Evolutionary conservation across 192 early-diverging fungal genomes (phyloP).

Genomic region (Coemansia sp.): DNA sequence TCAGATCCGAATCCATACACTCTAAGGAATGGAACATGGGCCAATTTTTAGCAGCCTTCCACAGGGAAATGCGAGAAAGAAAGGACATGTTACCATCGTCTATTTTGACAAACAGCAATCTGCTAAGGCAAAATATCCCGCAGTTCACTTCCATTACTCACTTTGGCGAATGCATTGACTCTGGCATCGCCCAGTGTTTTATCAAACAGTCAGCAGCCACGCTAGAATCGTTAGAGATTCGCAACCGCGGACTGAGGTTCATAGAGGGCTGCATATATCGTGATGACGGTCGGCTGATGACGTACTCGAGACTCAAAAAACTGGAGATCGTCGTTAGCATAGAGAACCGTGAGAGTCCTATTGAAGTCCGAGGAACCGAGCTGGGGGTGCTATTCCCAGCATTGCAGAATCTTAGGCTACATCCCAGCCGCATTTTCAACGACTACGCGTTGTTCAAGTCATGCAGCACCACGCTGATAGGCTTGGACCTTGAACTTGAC

Average conservation of each 20-base stretch:
- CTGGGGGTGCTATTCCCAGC: conserved; percentile 24
- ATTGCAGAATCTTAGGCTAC: conserved; percentile 13
- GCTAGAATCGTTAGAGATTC: not conserved
- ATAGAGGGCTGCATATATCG: not conserved
- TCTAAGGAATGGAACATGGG: not conserved
- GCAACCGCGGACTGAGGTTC: not conserved
- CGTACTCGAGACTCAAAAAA: not conserved
- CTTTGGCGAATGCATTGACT: not conserved
- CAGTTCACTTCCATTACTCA: not conserved
- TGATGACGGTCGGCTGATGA: not conserved
- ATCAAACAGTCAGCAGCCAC: not conserved
- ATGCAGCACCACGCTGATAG: not conserved
- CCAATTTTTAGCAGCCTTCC: not conserved
- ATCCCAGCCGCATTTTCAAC: not conserved
- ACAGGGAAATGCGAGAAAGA: not conserved
- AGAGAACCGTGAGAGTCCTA: not conserved
- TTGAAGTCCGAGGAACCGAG: not conserved
- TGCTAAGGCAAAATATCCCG: not conserved
- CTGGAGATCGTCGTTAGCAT: not conserved
- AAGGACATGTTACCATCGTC: not conserved
- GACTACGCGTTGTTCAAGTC: conserved; percentile 8
- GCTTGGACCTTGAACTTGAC: conserved; percentile 28
- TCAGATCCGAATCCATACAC: not conserved
- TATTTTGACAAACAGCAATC: not conserved
- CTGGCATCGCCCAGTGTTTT: not conserved